Conservation (phyloP, 2,329 filamentous ascomycete genomes). For the Cercospora sp. region DNA sequence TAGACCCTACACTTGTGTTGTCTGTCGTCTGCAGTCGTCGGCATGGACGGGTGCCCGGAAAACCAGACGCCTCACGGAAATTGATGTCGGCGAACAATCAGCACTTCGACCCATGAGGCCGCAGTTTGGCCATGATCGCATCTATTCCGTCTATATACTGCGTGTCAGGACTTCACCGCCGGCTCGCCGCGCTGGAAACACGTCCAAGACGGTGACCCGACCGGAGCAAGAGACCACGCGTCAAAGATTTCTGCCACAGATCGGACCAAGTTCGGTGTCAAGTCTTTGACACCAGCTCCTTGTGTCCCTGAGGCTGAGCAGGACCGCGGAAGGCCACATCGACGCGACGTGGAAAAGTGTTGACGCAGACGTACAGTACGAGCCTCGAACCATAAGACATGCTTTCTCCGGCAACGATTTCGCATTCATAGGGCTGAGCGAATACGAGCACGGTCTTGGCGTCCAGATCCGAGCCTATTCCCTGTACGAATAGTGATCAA, state of each 20-base stretch:
- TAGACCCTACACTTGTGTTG: background rate
- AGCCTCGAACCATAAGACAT: background rate
- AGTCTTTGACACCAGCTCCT: background rate
- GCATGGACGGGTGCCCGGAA: background rate
- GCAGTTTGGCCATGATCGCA: background rate
- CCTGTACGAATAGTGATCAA: background rate
- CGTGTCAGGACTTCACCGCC: background rate
- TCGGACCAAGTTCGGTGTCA: background rate
- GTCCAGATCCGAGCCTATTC: background rate
- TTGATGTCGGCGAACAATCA: background rate
- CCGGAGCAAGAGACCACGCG: background rate
- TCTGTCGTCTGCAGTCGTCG: background rate
- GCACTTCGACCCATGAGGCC: background rate
- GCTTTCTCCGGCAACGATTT: background rate
- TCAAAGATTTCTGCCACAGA: too few relatives aligned
- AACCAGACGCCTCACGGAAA: background rate
- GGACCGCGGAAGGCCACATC: background rate
- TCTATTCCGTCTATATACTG: background rate
- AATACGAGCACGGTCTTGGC: background rate
- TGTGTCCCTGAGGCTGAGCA: background rate
- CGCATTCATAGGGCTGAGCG: conserved; percentile 1
- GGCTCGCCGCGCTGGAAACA: background rate
- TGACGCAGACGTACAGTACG: background rate
- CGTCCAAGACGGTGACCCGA: background rate
- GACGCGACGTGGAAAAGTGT: background rate